Evolutionary conservation across 139 green algal species (phyloP), one percentile per base, ranked within the genome.

Genomic region (Eudorina sp.): DNA sequence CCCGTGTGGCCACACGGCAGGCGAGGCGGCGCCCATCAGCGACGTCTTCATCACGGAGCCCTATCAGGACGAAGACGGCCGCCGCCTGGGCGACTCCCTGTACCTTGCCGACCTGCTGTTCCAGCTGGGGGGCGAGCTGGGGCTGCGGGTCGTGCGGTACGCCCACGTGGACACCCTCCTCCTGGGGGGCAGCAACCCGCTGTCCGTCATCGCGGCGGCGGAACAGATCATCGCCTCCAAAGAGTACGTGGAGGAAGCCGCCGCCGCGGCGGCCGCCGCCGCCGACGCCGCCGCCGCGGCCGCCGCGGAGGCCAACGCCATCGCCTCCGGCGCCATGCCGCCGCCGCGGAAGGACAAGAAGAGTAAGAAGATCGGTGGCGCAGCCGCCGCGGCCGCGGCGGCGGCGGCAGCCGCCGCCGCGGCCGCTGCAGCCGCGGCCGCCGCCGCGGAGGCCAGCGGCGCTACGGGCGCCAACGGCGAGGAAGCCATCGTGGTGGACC

Each of bases 141-240:
- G 62, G 21, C 80, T 86, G 43, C 80, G 62, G 4, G 62, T 86
- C 9, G 77, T 84, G 53, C 77, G 77, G 36, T 85, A 85, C 58
- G 78, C 78, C 16, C 78, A 85, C 78, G 58, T 85, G 53, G 78
- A 85, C 53, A 85, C 78, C 29, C 78, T 85, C 21, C 40, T 85
- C 40, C 58, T 74, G 58, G 78, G 78, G 27, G 78, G 78, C 55
- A 25, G 78, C 29, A 75, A 74, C 58, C 25, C 78, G 27, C 55
- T 85, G 40, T 75, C 55, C 18, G 11, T 60, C 36, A 38, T 74
- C 16, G 78, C 78, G 40, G 78, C 78, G 38, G 78, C 78, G 38
- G 78, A 85, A 55, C 78, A 85, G 38, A 58, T 85, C 55, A 55
- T 58, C 7, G 78, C 78, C 14, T 23, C 55, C 27, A 74, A 74